Conservation (phyloP, 345 rosid genomes). For the Cardamine occulta region DNA sequence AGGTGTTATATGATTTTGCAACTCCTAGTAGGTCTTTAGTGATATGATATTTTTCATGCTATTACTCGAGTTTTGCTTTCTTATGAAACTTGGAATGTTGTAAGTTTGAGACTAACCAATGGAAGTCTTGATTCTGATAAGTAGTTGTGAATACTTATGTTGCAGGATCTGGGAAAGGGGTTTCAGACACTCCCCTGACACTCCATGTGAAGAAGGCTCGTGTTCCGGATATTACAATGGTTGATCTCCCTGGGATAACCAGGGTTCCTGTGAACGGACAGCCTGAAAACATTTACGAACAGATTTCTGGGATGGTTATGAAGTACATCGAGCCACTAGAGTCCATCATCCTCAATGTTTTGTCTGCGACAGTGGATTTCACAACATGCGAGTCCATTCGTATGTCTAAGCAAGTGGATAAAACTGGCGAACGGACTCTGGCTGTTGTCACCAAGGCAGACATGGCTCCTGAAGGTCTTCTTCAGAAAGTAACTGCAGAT, state of each 20-base stretch:
- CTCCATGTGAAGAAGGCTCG: no score
- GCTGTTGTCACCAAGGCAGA: conserved; percentile 60
- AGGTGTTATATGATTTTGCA: no score
- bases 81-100: no score
- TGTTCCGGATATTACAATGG: conserved; percentile 37
- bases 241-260: conserved; percentile 69
- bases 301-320: conserved; percentile 49
- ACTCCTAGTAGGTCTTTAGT: no score
- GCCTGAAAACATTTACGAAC: conserved; percentile 58
- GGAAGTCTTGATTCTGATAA: no score
- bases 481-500: conserved; percentile 52
- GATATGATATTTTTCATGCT: no score
- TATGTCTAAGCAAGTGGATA: conserved; percentile 56
- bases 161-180: conserved; percentile 14
- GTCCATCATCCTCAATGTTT: conserved; percentile 56
- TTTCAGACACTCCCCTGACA: no score
- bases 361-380: conserved; percentile 56
- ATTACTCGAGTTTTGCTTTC: no score
- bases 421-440: conserved; percentile 48
- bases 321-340: conserved; percentile 58
- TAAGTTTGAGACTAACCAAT: no score
- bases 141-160: no score
- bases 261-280: conserved; percentile 60
- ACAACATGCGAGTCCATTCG: conserved; percentile 56
- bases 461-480: conserved; percentile 53